Conservation (phyloP, 306 rosid genomes). For the Prinsepia uniflora region DNA sequence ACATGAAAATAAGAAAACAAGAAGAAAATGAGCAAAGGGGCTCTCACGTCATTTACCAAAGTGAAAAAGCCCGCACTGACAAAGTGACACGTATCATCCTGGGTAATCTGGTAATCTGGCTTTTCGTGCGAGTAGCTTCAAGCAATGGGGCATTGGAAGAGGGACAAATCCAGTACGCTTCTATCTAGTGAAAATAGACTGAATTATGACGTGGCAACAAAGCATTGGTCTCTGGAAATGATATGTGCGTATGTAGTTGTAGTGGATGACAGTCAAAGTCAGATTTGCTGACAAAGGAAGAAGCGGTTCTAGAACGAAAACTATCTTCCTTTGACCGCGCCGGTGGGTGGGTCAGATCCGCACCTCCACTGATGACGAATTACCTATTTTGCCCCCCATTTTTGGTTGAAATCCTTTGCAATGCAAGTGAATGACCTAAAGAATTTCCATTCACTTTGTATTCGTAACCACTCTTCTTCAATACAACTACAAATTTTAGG, state of each 20-base stretch:
- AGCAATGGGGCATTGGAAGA: neutral
- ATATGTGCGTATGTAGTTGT: neutral
- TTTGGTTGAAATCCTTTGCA: neutral
- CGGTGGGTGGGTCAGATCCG: constrained; percentile 25
- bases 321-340: constrained; percentile 33
- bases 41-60: constrained; percentile 13
- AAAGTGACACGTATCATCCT: neutral
- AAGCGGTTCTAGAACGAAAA: constrained; percentile 21
- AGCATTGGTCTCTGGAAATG: neutral
- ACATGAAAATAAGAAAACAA: constrained; percentile 14
- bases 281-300: constrained; percentile 25
- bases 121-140: neutral
- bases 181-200: neutral
- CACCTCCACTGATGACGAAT: neutral
- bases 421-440: neutral
- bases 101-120: constrained; percentile 18
- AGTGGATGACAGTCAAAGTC: constrained; percentile 31
- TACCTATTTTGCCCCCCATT: constrained; percentile 12
- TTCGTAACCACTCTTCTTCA: neutral
- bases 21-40: constrained; percentile 8
- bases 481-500: too few species aligned
- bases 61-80: constrained; percentile 9
- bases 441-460: neutral
- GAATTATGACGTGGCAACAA: constrained; percentile 11
- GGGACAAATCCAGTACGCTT: neutral